These are phyloP conservation scores for Blastobotrys aristatus DNA, from an alignment of 1,139 yeast species.

Conservation along the genomic window DNA sequence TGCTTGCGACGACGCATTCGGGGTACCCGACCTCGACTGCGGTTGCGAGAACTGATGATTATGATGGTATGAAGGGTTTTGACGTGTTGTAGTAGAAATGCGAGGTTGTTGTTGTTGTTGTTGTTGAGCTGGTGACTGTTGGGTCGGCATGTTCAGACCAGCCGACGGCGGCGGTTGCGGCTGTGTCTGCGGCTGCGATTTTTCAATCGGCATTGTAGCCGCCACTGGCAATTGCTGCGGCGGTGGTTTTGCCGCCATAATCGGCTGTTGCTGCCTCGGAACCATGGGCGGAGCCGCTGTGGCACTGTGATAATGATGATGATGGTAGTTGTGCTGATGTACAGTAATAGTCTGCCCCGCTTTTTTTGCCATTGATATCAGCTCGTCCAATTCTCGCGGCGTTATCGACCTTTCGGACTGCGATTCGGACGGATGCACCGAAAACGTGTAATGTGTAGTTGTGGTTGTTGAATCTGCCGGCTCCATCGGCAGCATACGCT, in stretches of 20 bases:
- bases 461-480: slow-evolving; percentile 15
- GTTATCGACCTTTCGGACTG: slow-evolving; percentile 9
- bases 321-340: slow-evolving; percentile 78
- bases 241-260: background rate
- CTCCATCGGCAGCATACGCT: slow-evolving; percentile 9
- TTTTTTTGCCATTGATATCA: slow-evolving; percentile 53
- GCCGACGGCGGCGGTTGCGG: too few species aligned
- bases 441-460: slow-evolving; percentile 17
- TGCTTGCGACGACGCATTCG: slow-evolving; percentile 9
- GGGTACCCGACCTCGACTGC: background rate
- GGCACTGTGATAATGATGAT: slow-evolving; percentile 20
- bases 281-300: slow-evolving; percentile 5
- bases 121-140: too few species aligned
- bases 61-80: background rate
- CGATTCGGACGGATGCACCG: slow-evolving; percentile 12
- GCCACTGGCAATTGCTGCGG: too few species aligned
- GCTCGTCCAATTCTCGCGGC: slow-evolving; percentile 25
- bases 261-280: background rate
- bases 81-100: background rate
- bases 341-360: slow-evolving; percentile 60
- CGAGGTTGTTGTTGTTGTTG: slow-evolving; percentile 8
- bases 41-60: background rate
- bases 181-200: slow-evolving; percentile 10
- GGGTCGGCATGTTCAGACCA: slow-evolving; percentile 9
- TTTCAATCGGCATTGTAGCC: too few species aligned